Percentiles rank a stretch among this genome's conserved stretches.
Evolutionary conservation across 2,329 filamentous ascomycete genomes (phyloP).

Genomic region (Malbranchea zuffiana): DNA sequence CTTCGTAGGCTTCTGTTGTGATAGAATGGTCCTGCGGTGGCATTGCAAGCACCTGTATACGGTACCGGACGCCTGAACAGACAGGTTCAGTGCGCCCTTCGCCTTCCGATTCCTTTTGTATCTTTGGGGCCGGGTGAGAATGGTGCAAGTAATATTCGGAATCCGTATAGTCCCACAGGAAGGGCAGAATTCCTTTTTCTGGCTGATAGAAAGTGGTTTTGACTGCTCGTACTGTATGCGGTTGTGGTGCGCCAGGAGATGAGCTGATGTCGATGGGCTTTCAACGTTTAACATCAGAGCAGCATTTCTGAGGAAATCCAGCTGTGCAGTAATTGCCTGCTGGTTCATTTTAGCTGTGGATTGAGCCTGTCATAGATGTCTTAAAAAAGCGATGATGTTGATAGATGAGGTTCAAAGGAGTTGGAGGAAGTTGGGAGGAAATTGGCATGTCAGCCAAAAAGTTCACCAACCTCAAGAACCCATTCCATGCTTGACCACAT

Average conservation of each 20-base stretch:
- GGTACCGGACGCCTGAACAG: conserved; percentile 8
- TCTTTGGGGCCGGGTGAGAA: conserved; percentile 19
- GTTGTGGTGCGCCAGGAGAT: conserved; percentile 32
- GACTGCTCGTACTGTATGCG: conserved; percentile 25
- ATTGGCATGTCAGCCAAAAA: too few relatives aligned
- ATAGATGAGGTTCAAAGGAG: too few relatives aligned
- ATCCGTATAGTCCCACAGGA: conserved; percentile 32
- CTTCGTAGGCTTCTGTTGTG: conserved; percentile 15
- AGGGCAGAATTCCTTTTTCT: conserved; percentile 28
- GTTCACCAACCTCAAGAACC: too few relatives aligned
- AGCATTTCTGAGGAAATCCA: conserved; percentile 30
- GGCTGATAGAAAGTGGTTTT: conserved; percentile 24
- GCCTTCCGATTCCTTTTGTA: conserved; percentile 13
- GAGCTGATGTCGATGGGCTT: conserved; percentile 32
- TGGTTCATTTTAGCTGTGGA: conserved; percentile 3
- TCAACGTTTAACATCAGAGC: conserved; percentile 23
- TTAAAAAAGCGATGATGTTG: too few relatives aligned
- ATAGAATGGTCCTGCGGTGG: conserved; percentile 24
- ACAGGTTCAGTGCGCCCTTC: conserved; percentile 12
- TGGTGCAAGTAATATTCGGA: conserved; percentile 22
- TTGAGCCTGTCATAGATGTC: too few relatives aligned
- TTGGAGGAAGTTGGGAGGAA: too few relatives aligned
- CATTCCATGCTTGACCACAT: too few relatives aligned
- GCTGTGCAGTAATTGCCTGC: conserved; percentile 2
- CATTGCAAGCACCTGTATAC: conserved; percentile 32